These are phyloP conservation scores for Irpex sp. DNA, from an alignment of 1,284 basidiomycete species.

Conservation along the genomic window DNA sequence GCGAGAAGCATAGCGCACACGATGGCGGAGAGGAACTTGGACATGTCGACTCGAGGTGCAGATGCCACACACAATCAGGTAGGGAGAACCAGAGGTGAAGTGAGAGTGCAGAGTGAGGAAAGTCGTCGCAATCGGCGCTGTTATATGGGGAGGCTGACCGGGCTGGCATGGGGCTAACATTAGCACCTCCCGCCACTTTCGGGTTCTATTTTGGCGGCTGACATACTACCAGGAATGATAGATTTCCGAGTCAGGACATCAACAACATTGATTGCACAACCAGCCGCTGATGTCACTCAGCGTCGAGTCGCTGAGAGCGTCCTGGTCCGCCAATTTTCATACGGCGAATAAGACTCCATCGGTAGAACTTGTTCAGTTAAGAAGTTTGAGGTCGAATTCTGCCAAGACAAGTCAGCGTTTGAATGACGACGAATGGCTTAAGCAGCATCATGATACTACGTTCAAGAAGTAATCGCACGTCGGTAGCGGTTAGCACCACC, in stretches of 20 bases:
- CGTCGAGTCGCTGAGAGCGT: too few relatives aligned
- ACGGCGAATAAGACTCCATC: too few relatives aligned
- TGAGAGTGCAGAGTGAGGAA: neutral
- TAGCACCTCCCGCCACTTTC: neutral
- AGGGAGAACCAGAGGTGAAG: neutral
- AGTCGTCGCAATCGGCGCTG: neutral
- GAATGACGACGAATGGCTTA: too few relatives aligned
- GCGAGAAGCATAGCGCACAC: conserved; percentile 10
- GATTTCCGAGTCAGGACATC: neutral
- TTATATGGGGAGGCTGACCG: neutral
- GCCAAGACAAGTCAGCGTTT: too few relatives aligned
- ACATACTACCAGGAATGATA: neutral
- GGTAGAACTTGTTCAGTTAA: too few relatives aligned
- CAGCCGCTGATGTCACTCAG: neutral
- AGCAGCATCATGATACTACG: too few relatives aligned
- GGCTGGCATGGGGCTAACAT: neutral
- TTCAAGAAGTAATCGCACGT: too few relatives aligned
- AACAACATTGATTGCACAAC: neutral
- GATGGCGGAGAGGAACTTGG: conserved; percentile 3
- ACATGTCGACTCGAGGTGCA: neutral
- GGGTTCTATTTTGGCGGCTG: neutral
- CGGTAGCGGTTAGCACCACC: too few relatives aligned
- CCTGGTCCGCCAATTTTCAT: too few relatives aligned
- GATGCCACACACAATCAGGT: neutral
- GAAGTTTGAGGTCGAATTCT: too few relatives aligned